Percentiles rank a stretch among this genome's conserved stretches.
Evolutionary conservation across 2,329 filamentous ascomycete species (phyloP).

Genomic region (Fusarium gaditjirri): DNA sequence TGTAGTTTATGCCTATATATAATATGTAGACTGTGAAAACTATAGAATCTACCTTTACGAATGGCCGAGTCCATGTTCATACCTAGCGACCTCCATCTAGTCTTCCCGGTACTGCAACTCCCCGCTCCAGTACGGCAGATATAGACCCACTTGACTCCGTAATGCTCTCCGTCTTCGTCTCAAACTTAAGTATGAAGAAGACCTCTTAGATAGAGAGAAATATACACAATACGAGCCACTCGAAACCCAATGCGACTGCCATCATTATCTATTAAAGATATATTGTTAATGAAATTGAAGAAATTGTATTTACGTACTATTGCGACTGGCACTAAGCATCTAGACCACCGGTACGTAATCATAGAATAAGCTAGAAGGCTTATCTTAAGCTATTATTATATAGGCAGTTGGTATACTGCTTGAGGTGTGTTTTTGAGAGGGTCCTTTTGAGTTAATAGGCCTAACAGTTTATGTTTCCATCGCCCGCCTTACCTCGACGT

Average conservation of each 20-base stretch:
- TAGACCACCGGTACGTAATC: neutral
- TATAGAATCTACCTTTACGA: neutral
- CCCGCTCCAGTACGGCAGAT: neutral
- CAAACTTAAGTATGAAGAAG: neutral
- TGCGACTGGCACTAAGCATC: neutral
- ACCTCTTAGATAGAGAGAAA: neutral
- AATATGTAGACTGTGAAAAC: neutral
- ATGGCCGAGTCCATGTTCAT: neutral
- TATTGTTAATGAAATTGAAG: neutral
- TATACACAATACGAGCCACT: neutral
- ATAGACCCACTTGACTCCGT: neutral
- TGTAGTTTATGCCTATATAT: neutral
- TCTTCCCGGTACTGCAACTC: neutral
- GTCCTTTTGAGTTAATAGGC: neutral
- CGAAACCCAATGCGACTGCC: neutral
- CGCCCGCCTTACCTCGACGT: slow-evolving; percentile 7
- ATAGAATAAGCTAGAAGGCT: neutral
- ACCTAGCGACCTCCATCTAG: too few relatives aligned
- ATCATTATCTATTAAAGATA: neutral
- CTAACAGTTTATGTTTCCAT: neutral
- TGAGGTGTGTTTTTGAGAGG: neutral
- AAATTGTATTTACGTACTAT: neutral
- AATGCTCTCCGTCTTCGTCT: neutral
- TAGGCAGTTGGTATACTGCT: neutral
- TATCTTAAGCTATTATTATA: neutral